Percentiles rank a stretch among this genome's conserved stretches.
phyloP scores from a whole-genome alignment of 768 basidiomycete species.

The Clavaria fumosa region DNA sequence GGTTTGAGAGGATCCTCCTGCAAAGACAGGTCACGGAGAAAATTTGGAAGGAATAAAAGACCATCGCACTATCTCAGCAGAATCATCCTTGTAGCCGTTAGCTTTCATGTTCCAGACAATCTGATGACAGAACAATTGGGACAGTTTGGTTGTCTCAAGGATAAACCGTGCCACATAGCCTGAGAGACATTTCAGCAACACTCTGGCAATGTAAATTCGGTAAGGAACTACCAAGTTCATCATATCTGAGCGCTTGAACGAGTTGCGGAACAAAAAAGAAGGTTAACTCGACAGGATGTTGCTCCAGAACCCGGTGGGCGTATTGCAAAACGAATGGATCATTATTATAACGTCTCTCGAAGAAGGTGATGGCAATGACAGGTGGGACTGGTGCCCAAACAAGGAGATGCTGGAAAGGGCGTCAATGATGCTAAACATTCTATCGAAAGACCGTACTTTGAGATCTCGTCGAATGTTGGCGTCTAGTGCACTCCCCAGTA shows the following conservation, averaged over 20 bases:
- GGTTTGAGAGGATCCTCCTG: conserved; percentile 96
- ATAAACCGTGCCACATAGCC: conserved; percentile 93
- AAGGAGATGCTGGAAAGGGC: conserved; percentile 49
- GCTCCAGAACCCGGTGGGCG: conserved; percentile 86
- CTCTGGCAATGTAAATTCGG: not conserved
- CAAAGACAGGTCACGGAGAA: conserved; percentile 3
- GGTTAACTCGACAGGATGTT: conserved; percentile 86
- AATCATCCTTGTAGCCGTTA: conserved; percentile 88
- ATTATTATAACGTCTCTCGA: conserved; percentile 70
- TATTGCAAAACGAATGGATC: conserved; percentile 88
- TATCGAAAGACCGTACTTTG: conserved; percentile 34
- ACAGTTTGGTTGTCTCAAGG: conserved; percentile 93
- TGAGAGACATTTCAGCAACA: conserved; percentile 16
- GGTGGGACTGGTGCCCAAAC: conserved; percentile 85
- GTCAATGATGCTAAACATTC: not conserved
- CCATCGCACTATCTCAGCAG: conserved; percentile 56
- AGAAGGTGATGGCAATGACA: conserved; percentile 64
- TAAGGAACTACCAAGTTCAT: conserved; percentile 50
- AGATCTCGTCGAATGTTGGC: conserved; percentile 45
- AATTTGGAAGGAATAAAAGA: not conserved
- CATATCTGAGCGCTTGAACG: conserved; percentile 87
- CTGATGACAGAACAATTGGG: conserved; percentile 96
- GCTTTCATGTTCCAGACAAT: conserved; percentile 99
- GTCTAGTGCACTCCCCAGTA: conserved; percentile 63
- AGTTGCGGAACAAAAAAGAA: conserved; percentile 99